These are phyloP conservation scores for Ascochyta koolunga DNA, from an alignment of 2,329 filamentous ascomycete genomes.

Conservation along the genomic window DNA sequence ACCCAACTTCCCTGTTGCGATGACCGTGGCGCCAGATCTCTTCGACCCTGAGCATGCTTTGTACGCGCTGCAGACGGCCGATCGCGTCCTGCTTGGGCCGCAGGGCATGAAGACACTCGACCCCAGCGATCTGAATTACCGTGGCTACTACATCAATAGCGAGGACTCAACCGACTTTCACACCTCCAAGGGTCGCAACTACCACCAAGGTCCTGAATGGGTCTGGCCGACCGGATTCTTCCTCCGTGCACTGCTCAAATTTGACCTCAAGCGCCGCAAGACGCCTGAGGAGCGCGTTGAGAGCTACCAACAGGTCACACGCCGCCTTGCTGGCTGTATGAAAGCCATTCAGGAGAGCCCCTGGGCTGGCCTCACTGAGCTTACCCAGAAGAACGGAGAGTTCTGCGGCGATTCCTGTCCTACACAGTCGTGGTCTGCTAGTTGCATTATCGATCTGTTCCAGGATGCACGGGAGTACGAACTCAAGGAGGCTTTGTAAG, in stretches of 20 bases:
- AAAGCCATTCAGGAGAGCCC: slow-evolving; percentile 77
- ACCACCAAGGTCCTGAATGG: slow-evolving; percentile 98
- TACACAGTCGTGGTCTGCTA: slow-evolving; percentile 95
- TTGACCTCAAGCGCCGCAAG: slow-evolving; percentile 77
- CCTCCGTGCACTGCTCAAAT: slow-evolving; percentile 86
- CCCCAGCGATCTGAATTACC: slow-evolving; percentile 89
- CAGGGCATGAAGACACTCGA: slow-evolving; percentile 96
- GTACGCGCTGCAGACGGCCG: slow-evolving; percentile 77
- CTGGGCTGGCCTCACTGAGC: slow-evolving; percentile 90
- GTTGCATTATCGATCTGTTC: slow-evolving; percentile 93
- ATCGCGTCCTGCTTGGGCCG: slow-evolving; percentile 80
- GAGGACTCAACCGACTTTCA: slow-evolving; percentile 92
- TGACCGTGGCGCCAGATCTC: slow-evolving; percentile 88
- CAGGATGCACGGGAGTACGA: slow-evolving; percentile 72
- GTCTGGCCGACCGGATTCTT: slow-evolving; percentile 97
- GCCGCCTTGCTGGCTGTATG: slow-evolving; percentile 82
- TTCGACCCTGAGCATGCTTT: slow-evolving; percentile 82
- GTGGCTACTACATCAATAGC: slow-evolving; percentile 91
- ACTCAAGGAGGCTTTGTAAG: slow-evolving; percentile 17
- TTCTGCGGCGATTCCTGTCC: slow-evolving; percentile 91
- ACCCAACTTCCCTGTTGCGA: slow-evolving; percentile 91
- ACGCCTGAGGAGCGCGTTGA: slow-evolving; percentile 75
- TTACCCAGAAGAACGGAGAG: slow-evolving; percentile 88
- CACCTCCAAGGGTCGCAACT: slow-evolving; percentile 93
- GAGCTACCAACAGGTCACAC: slow-evolving; percentile 92